A percentile compares a stretch with the other conserved stretches of the same genome.
These are phyloP conservation scores for Phalaenopsis equestris DNA, from an alignment of 106 monocot species.

Conservation along the genomic window DNA sequence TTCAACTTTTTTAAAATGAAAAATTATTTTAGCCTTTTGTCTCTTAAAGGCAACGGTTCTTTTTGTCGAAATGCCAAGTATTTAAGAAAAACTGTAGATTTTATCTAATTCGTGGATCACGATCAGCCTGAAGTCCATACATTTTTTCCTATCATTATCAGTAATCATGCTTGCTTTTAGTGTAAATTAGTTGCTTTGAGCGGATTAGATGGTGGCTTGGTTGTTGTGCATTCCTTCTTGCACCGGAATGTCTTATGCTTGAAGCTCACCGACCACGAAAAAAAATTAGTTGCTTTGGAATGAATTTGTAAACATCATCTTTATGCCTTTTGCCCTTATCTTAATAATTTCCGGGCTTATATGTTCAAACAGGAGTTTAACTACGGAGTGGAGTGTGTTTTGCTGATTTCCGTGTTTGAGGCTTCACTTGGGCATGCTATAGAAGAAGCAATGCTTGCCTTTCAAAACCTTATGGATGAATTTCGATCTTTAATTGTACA, in stretches of 20 bases:
- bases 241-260: too few relatives aligned
- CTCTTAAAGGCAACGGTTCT: not conserved
- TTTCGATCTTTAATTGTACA: slow-evolving; percentile 62
- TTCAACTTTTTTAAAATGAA: not conserved
- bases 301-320: too few relatives aligned
- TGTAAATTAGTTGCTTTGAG: too few relatives aligned
- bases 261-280: too few relatives aligned
- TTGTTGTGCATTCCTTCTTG: too few relatives aligned
- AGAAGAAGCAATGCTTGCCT: slow-evolving; percentile 54
- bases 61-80: not conserved
- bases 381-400: slow-evolving; percentile 69
- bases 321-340: too few relatives aligned
- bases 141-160: too few relatives aligned
- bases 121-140: too few relatives aligned
- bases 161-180: too few relatives aligned
- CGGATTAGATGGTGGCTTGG: too few relatives aligned
- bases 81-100: not conserved
- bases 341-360: not conserved
- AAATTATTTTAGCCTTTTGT: not conserved
- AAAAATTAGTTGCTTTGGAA: too few relatives aligned
- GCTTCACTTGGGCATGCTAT: slow-evolving; percentile 32
- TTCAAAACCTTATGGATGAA: slow-evolving; percentile 32
- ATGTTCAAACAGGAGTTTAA: slow-evolving; percentile 59
- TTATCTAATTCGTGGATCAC: not conserved
- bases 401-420: slow-evolving; percentile 51